Percentiles rank a stretch among this genome's conserved stretches.
phyloP scores from a whole-genome alignment of 805 yeast species.

The Kregervanrija pseudodelftensis region DNA sequence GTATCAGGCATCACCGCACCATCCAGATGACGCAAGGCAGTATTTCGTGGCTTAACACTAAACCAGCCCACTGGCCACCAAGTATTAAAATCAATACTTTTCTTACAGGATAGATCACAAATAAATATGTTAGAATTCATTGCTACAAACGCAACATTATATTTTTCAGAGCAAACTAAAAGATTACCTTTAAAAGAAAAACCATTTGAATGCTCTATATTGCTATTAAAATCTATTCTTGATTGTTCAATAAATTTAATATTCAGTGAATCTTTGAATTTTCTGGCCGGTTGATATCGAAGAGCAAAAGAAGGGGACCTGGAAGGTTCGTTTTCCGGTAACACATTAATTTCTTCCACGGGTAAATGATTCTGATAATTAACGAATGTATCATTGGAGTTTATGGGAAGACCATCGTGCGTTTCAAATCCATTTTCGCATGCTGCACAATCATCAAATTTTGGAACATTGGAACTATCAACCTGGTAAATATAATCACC shows the following conservation, averaged over 20 bases:
- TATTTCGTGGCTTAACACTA: conserved; percentile 31
- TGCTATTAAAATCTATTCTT: conserved; percentile 31
- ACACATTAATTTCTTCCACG: conserved; percentile 9
- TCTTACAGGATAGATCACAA: no score
- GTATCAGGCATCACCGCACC: conserved; percentile 35
- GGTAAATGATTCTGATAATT: conserved; percentile 27
- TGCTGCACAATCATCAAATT: no score
- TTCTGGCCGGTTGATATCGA: conserved; percentile 28
- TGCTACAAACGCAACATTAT: conserved; percentile 6
- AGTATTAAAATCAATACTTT: background rate
- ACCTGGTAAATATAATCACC: no score
- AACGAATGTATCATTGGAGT: conserved; percentile 25
- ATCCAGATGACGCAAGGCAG: conserved; percentile 34
- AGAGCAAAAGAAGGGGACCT: conserved; percentile 19
- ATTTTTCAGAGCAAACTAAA: conserved; percentile 11
- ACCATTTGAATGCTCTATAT: conserved; percentile 20
- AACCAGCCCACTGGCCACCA: background rate
- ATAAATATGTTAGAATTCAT: conserved; percentile 4
- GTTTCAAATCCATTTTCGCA: no score
- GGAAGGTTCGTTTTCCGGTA: conserved; percentile 13
- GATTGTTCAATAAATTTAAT: conserved; percentile 12
- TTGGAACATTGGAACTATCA: no score
- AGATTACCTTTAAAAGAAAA: conserved; percentile 15
- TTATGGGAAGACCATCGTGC: conserved; percentile 17
- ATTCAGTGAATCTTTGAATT: conserved; percentile 28